Base-by-base conservation (phyloP, 208 protist species). In the Crithidia mellificae region DNA sequence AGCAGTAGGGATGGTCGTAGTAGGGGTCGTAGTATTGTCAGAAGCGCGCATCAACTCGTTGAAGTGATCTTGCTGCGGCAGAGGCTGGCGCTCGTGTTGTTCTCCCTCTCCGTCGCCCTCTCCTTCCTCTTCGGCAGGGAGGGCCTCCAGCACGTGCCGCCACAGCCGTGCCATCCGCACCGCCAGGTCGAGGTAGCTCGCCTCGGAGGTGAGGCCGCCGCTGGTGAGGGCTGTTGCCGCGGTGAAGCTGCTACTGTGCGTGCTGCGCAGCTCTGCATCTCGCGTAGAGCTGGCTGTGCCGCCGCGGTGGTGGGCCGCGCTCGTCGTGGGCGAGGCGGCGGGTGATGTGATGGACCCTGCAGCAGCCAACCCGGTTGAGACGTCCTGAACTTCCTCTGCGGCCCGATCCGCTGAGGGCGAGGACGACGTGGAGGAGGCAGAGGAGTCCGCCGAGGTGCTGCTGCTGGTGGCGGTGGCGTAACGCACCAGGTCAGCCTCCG, bases 401-500 rank as follows among this genome's bases (percentile, higher is more conserved):
- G 6, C 6, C 17, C 30, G 38, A 3, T 6, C 55, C 7, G 38
- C 8, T 2, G 38, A 30, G 8, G 46, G 32, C 46, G 59, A 5
- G 2, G 59, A 56, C 24, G 58, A 50, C 25, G 39, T 4, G 8
- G 58, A 63, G 1, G 58, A 53, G 36, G 39, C 15, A 20, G 58
- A 63, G 1, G 58, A 53, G 36, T 51, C 8, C 1, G 58, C 22
- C 2, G 63, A 68, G 19, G 49, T 17, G 22, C 29, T 22, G 17
- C 6, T 68, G 39, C 53, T 50, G 29, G 50, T 36, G 46, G 43
- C 50, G 17, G 50, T 53, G 8, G 24, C 39, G 59, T 92, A 90
- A 15, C 74, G 68, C 44, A 56, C 30, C 34, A 92, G 30, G 59
- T 95, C 90, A 43, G 80, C 79, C 72, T 90, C 77, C 8, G 83